Evolutionary conservation across 78 protist genomes (phyloP).

Genomic region (Andalucia godoyi): DNA sequence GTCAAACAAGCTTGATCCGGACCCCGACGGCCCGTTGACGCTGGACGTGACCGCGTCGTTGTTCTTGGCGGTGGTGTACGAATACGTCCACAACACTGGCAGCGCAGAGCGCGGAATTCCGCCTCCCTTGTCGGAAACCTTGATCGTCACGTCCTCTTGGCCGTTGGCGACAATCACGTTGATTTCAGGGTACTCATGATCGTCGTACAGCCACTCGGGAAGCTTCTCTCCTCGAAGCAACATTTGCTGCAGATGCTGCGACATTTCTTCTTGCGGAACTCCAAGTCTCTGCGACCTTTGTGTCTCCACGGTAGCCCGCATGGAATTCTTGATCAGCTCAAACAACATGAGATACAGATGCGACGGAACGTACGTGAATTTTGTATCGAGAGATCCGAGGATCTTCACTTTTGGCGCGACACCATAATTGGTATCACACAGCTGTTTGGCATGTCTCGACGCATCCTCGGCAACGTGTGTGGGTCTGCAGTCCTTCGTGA

Average conservation of each 20-base stretch:
- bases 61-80: constrained; percentile 41
- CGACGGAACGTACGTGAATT: constrained; percentile 24
- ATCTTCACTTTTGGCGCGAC: constrained; percentile 19
- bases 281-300: not conserved
- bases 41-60: not conserved
- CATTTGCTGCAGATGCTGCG: no score
- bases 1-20: no score
- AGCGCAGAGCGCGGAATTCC: constrained; percentile 39
- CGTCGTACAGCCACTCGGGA: no score
- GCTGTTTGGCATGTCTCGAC: not conserved
- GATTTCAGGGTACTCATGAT: not conserved
- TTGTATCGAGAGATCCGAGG: not conserved
- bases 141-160: constrained; percentile 27
- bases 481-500: constrained; percentile 4
- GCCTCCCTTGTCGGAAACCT: constrained; percentile 51
- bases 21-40: not conserved
- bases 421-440: constrained; percentile 23
- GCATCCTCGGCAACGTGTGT: constrained; percentile 17
- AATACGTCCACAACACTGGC: constrained; percentile 21
- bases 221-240: no score
- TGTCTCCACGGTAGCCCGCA: constrained; percentile 18
- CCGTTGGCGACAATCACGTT: constrained; percentile 19
- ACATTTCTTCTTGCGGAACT: no score
- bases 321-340: constrained; percentile 25
- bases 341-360: constrained; percentile 47